phyloP scores from a whole-genome alignment of 2,329 filamentous ascomycete genomes.

The Aspergillus texensis region DNA sequence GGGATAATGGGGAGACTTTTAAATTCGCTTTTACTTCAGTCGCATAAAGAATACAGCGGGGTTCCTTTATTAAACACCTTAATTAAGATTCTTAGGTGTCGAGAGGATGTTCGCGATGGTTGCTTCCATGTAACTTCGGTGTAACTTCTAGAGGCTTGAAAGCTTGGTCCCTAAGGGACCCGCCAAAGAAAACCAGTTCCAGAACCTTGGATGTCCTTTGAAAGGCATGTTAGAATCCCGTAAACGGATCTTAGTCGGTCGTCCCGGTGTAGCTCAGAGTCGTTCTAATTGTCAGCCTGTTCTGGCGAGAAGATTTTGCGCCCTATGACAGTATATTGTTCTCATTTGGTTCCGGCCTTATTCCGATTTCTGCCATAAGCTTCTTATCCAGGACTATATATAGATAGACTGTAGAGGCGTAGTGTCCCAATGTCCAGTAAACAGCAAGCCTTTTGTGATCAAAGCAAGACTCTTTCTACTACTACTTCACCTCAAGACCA shows the following conservation, averaged over 20 bases:
- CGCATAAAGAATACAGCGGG: neutral
- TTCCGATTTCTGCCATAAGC: conserved; percentile 24
- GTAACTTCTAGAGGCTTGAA: conserved; percentile 8
- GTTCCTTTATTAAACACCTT: neutral
- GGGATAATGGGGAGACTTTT: conserved; percentile 35
- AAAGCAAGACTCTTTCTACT: neutral
- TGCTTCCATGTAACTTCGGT: conserved; percentile 8
- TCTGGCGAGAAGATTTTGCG: neutral
- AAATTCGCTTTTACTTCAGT: conserved; percentile 30
- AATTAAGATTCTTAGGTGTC: neutral
- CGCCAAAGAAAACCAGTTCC: neutral
- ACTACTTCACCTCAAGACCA: neutral
- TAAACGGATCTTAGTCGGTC: neutral
- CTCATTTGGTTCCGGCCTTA: conserved; percentile 9
- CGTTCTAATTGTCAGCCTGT: neutral
- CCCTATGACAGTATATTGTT: neutral
- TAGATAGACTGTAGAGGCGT: neutral
- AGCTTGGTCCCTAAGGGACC: neutral
- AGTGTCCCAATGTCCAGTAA: neutral
- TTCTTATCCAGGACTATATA: neutral
- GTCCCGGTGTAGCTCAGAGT: neutral
- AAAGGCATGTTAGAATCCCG: neutral
- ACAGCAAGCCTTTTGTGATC: neutral
- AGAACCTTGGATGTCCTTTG: neutral
- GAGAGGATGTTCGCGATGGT: neutral